Percentiles rank a stretch among this genome's conserved stretches.
Evolutionary conservation across 768 basidiomycete genomes (phyloP).

Genomic region (Boletellus sp.): DNA sequence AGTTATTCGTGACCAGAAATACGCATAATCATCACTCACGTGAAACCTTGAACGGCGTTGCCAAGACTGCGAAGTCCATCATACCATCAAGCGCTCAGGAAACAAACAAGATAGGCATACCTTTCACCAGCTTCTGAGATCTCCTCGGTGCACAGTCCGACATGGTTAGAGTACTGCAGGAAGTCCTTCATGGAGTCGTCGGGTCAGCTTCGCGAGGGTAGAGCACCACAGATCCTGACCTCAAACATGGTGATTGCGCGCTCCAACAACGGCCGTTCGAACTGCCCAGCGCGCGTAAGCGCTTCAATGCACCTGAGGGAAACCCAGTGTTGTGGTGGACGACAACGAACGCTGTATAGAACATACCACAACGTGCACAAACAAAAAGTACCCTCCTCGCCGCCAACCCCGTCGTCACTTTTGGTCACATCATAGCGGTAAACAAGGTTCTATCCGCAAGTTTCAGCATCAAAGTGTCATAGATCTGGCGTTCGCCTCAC

Average conservation of each 20-base stretch:
- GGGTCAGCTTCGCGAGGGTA: background rate
- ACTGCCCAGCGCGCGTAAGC: constrained; percentile 81
- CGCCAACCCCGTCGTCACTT: constrained; percentile 91
- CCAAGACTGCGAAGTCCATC: constrained; percentile 51
- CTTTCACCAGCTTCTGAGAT: constrained; percentile 83
- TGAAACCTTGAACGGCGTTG: constrained; percentile 88
- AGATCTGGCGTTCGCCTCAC: constrained; percentile 29
- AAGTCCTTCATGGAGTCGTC: constrained; percentile 51
- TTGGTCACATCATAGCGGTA: constrained; percentile 87
- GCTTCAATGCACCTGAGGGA: constrained; percentile 76
- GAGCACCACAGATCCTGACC: constrained; percentile 39
- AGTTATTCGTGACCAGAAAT: background rate
- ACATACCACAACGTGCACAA: constrained; percentile 77
- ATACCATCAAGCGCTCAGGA: background rate
- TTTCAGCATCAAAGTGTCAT: constrained; percentile 2
- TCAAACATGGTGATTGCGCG: constrained; percentile 87
- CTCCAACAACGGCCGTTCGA: constrained; percentile 59
- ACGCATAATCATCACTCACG: constrained; percentile 44
- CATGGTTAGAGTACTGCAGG: constrained; percentile 79
- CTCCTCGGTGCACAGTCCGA: constrained; percentile 83
- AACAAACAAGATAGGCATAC: constrained; percentile 37
- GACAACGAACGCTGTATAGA: background rate
- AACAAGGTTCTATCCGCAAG: constrained; percentile 60
- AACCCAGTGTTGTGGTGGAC: background rate
- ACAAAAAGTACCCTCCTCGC: constrained; percentile 94